phyloP scores from a whole-genome alignment of 176 grass and related monocot species.

The Rhynchospora breviuscula region DNA sequence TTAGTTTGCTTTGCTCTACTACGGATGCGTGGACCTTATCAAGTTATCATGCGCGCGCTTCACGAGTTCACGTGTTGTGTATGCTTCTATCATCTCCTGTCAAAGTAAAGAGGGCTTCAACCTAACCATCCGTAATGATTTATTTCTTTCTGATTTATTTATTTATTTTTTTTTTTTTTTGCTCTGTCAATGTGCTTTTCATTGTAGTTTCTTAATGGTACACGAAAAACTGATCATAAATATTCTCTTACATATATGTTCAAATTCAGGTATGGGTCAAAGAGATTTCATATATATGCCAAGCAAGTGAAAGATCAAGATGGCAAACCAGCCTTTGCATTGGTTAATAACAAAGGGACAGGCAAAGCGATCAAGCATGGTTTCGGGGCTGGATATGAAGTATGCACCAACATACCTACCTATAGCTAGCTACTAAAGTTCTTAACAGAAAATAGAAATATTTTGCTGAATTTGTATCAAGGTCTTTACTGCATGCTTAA shows the following conservation, averaged over 20 bases:
- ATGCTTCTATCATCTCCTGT: neutral
- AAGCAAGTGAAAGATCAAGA: conserved; percentile 59
- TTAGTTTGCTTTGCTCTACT: no score
- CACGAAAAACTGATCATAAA: neutral
- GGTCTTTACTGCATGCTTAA: neutral
- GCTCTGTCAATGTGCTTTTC: neutral
- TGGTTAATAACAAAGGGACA: conserved; percentile 70
- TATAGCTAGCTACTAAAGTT: no score
- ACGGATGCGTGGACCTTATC: no score
- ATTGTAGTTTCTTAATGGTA: neutral
- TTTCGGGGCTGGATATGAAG: conserved; percentile 49
- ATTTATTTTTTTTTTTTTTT: no score
- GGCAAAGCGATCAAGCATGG: conserved; percentile 70
- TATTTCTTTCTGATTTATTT: no score
- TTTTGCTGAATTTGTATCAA: neutral
- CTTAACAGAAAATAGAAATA: neutral
- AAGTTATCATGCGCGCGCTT: no score
- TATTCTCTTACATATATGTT: neutral
- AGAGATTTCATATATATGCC: conserved; percentile 62
- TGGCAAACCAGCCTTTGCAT: conserved; percentile 54
- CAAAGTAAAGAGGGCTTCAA: neutral
- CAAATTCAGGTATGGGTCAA: conserved; percentile 56
- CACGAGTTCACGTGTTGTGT: no score
- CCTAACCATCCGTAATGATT: neutral
- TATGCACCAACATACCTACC: neutral